Evolutionary conservation across 2,329 filamentous ascomycete species (phyloP).

Genomic region (Coniella lustricola): DNA sequence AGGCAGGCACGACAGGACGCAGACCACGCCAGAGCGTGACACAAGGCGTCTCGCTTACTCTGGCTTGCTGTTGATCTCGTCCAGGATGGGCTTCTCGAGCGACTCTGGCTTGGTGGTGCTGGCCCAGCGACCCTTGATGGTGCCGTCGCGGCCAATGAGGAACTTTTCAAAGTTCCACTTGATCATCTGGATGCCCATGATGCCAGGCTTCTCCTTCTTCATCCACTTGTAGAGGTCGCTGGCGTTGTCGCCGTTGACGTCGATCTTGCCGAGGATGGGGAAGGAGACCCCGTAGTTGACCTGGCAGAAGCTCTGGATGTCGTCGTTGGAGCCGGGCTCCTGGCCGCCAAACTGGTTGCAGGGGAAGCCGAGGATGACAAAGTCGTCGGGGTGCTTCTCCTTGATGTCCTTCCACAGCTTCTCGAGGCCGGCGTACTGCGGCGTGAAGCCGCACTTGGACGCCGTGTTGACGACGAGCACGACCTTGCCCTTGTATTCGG

Average conservation of each 20-base stretch:
- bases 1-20: neutral
- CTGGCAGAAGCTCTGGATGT: constrained; percentile 81
- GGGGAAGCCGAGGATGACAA: constrained; percentile 88
- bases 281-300: constrained; percentile 92
- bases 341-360: constrained; percentile 96
- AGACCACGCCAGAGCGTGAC: no score
- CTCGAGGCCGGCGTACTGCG: constrained; percentile 88
- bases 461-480: constrained; percentile 96
- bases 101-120: constrained; percentile 80
- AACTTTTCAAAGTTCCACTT: constrained; percentile 99
- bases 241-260: constrained; percentile 83
- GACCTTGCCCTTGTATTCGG: constrained; percentile 79
- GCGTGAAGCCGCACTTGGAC: constrained; percentile 97
- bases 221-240: constrained; percentile 74
- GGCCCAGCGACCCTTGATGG: constrained; percentile 80
- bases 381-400: constrained; percentile 62
- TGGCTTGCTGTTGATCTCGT: constrained; percentile 57
- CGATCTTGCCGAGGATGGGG: constrained; percentile 83
- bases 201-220: constrained; percentile 66
- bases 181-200: constrained; percentile 81
- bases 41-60: constrained; percentile 21
- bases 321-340: constrained; percentile 76
- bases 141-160: constrained; percentile 75
- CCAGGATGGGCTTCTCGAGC: constrained; percentile 67
- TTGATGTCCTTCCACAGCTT: constrained; percentile 76